A percentile compares a stretch with the other conserved stretches of the same genome.
Evolutionary conservation across 176 grass and related monocot genomes (phyloP).

Genomic region (Carex pumila): DNA sequence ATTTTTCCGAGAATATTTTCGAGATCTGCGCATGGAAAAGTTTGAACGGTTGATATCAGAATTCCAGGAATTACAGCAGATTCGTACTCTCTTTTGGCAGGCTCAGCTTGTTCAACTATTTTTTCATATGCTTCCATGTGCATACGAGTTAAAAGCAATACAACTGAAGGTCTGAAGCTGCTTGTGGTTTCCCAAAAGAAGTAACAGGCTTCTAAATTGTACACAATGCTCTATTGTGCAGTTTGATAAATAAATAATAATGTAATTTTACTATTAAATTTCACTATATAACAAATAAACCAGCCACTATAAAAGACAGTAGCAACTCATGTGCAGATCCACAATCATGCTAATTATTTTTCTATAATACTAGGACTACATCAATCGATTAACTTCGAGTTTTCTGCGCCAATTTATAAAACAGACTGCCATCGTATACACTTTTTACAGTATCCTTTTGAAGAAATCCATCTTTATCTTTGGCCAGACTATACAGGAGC

Average conservation of each 20-base stretch:
- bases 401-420: constrained; percentile 34
- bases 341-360: background rate
- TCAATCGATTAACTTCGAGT: background rate
- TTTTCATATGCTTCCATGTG: background rate
- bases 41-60: too few species aligned
- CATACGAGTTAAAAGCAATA: background rate
- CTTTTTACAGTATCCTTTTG: constrained; percentile 43
- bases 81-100: background rate
- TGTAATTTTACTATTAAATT: background rate
- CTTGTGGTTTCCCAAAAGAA: background rate
- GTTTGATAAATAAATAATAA: background rate
- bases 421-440: constrained; percentile 54
- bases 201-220: too few species aligned
- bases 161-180: background rate
- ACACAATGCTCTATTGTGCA: too few species aligned
- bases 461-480: constrained; percentile 53
- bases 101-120: background rate
- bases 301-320: background rate
- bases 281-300: background rate
- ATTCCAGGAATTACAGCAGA: too few species aligned
- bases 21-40: too few species aligned
- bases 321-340: background rate
- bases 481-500: constrained; percentile 29
- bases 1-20: too few species aligned
- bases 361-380: background rate